Conservation (phyloP, 2,329 filamentous ascomycete species). For the Microcyclospora pomicola region DNA sequence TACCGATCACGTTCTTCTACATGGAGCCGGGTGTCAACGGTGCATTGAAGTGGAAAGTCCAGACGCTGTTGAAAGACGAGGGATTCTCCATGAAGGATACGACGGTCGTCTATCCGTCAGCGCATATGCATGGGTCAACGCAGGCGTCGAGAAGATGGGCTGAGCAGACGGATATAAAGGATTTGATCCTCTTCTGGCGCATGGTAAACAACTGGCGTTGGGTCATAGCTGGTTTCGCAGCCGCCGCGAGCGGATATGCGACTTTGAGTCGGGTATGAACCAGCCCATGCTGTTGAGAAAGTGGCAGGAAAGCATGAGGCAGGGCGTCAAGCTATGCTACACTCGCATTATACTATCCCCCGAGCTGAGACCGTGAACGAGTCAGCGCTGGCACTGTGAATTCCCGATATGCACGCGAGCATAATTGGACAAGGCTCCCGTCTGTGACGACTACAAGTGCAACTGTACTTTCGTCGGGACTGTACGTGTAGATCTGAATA, state of each 20-base stretch:
- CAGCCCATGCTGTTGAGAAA: too few relatives aligned
- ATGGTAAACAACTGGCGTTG: constrained; percentile 15
- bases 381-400: too few relatives aligned
- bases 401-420: too few relatives aligned
- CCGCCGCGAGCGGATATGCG: constrained; percentile 12
- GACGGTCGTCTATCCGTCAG: constrained; percentile 10
- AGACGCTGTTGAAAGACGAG: constrained; percentile 20
- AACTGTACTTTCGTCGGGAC: too few relatives aligned
- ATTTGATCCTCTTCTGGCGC: constrained; percentile 15
- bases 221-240: constrained; percentile 11
- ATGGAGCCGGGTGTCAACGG: constrained; percentile 29
- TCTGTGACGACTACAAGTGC: too few relatives aligned
- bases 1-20: constrained; percentile 25
- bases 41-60: constrained; percentile 26
- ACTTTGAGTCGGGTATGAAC: constrained; percentile 6
- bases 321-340: too few relatives aligned
- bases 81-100: constrained; percentile 13
- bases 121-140: constrained; percentile 13
- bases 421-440: too few relatives aligned
- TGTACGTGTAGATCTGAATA: too few relatives aligned
- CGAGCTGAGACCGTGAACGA: too few relatives aligned
- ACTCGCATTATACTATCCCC: too few relatives aligned
- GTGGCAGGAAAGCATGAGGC: too few relatives aligned
- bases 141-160: constrained; percentile 11
- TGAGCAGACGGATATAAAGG: constrained; percentile 12